phyloP scores from a whole-genome alignment of 805 yeast species.

The Candida germanica region DNA sequence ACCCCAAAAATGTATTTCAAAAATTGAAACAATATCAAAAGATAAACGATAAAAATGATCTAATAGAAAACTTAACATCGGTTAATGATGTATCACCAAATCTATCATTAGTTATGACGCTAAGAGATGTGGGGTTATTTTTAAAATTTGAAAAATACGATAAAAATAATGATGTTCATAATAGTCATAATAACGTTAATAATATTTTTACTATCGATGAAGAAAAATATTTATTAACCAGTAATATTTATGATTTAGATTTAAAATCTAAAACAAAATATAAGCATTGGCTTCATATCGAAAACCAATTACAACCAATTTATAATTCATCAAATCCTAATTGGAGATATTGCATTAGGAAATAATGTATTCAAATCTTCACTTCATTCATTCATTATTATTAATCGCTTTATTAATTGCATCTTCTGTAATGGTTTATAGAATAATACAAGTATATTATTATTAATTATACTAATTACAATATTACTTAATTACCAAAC shows the following conservation, averaged over 20 bases:
- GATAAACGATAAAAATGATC: constrained; percentile 29
- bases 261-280: constrained; percentile 43
- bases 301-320: constrained; percentile 30
- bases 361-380: no score
- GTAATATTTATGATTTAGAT: constrained; percentile 48
- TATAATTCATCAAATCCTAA: constrained; percentile 29
- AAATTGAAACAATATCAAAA: constrained; percentile 33
- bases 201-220: constrained; percentile 23
- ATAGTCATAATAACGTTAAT: constrained; percentile 27
- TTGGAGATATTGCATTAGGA: constrained; percentile 28
- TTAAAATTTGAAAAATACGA: constrained; percentile 35
- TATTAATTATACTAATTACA: not conserved
- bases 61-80: constrained; percentile 27
- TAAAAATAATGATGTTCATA: constrained; percentile 24
- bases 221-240: constrained; percentile 28
- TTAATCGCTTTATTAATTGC: no score
- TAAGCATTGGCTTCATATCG: constrained; percentile 45
- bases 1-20: constrained; percentile 30
- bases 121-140: constrained; percentile 56
- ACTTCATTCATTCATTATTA: no score
- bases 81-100: constrained; percentile 39
- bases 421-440: no score
- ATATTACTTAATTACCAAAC: constrained; percentile 90
- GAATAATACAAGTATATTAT: constrained; percentile 1
- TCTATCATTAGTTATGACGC: constrained; percentile 47